Conservation (phyloP, 768 basidiomycete species). For the Pulveroboletus sp. region DNA sequence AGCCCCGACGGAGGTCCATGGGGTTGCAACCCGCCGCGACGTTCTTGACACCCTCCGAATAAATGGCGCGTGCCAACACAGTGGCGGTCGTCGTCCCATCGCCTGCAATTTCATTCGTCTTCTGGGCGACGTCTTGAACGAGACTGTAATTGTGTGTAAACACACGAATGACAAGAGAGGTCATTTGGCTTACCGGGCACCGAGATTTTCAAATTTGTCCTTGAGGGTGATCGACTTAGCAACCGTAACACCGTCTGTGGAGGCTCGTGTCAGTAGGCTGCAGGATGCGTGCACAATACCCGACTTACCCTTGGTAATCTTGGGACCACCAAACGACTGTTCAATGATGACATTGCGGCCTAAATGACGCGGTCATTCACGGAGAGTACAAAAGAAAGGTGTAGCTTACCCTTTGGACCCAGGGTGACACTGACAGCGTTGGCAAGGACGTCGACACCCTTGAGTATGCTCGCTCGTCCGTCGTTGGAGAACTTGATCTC, state of each 20-base stretch:
- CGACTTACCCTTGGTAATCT: constrained; percentile 88
- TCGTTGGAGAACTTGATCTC: constrained; percentile 97
- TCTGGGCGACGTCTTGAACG: constrained; percentile 91
- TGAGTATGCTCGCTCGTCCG: constrained; percentile 87
- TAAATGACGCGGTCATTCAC: constrained; percentile 29
- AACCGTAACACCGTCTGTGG: constrained; percentile 92
- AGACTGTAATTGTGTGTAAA: constrained; percentile 47
- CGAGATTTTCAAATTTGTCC: constrained; percentile 99
- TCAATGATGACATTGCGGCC: constrained; percentile 99
- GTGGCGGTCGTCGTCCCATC: constrained; percentile 99
- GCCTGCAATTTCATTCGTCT: constrained; percentile 96
- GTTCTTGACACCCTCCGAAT: constrained; percentile 98
- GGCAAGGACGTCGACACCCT: constrained; percentile 94
- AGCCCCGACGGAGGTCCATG: constrained; percentile 98
- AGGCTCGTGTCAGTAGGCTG: constrained; percentile 1
- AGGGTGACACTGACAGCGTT: constrained; percentile 96
- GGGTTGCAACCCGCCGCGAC: constrained; percentile 99
- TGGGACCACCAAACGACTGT: constrained; percentile 82
- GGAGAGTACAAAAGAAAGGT: not conserved
- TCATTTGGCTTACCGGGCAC: constrained; percentile 72
- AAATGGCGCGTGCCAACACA: constrained; percentile 94
- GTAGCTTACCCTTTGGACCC: constrained; percentile 80
- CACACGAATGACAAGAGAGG: not conserved
- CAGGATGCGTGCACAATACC: not conserved
- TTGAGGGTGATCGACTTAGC: constrained; percentile 92